These are phyloP conservation scores for Falciphora oryzae DNA, from an alignment of 2,329 filamentous ascomycete genomes.

Conservation along the genomic window DNA sequence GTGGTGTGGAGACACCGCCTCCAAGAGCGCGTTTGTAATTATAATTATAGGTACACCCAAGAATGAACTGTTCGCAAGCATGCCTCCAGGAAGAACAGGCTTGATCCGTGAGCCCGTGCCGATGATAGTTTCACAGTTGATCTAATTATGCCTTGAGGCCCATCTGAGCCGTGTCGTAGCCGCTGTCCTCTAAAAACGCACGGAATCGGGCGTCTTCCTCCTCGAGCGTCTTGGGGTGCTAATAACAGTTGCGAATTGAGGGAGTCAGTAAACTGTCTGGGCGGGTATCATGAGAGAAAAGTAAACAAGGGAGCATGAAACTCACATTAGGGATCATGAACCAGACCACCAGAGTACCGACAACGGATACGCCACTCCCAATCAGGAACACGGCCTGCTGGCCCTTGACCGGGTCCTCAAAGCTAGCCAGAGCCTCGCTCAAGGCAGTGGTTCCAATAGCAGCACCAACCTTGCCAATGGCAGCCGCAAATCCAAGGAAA, in stretches of 20 bases:
- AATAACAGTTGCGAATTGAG: not conserved
- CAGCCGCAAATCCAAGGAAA: constrained; percentile 44
- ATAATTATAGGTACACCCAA: not conserved
- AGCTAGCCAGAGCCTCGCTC: constrained; percentile 17
- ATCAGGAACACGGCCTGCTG: constrained; percentile 23
- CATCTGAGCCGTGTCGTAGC: constrained; percentile 18
- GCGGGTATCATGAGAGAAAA: not conserved
- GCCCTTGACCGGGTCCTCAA: constrained; percentile 18
- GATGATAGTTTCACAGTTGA: no score
- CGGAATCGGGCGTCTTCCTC: constrained; percentile 19
- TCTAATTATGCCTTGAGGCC: constrained; percentile 11
- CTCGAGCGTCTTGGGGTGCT: constrained; percentile 16
- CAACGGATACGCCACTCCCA: constrained; percentile 21
- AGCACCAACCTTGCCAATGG: constrained; percentile 44
- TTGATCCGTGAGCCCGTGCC: no score
- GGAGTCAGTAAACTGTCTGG: not conserved
- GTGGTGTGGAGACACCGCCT: not conserved
- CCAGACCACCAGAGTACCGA: constrained; percentile 20
- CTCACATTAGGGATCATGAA: constrained; percentile 19
- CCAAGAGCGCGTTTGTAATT: constrained; percentile 6
- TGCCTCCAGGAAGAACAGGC: no score
- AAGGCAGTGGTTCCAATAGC: constrained; percentile 38
- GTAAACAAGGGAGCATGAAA: not conserved
- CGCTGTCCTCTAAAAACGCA: constrained; percentile 16
- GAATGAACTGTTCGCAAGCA: no score